Conservation (phyloP, 352 stramenopile genomes). For the Thalassiosira mediterranea region DNA sequence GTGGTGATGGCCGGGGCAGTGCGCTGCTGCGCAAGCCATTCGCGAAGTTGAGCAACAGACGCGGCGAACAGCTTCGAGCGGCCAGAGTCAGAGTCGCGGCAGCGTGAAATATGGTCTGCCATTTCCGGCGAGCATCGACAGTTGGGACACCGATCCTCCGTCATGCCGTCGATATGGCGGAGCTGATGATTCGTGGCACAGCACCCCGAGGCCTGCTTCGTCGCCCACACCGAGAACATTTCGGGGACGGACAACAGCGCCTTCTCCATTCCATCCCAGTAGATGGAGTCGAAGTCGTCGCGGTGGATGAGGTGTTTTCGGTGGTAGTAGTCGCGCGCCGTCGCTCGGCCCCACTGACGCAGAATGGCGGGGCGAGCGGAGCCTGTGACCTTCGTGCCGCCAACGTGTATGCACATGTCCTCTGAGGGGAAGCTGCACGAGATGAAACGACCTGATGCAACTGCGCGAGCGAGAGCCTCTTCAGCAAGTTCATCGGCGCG, state of each 20-base stretch:
- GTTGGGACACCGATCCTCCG: slow-evolving; percentile 22
- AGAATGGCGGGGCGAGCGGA: slow-evolving; percentile 21
- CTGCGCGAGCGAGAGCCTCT: neutral
- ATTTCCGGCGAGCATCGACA: slow-evolving; percentile 23
- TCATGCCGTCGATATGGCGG: slow-evolving; percentile 3
- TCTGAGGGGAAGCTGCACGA: slow-evolving; percentile 20
- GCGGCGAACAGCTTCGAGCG: slow-evolving; percentile 4
- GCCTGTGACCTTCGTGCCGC: neutral
- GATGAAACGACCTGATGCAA: slow-evolving; percentile 9
- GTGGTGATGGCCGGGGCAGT: neutral
- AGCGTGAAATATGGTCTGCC: slow-evolving; percentile 31
- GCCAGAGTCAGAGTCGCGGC: slow-evolving; percentile 12
- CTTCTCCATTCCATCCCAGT: slow-evolving; percentile 20
- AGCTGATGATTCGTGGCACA: slow-evolving; percentile 31
- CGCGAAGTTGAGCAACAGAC: slow-evolving; percentile 7
- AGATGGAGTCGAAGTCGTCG: slow-evolving; percentile 17
- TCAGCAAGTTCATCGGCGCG: slow-evolving; percentile 24
- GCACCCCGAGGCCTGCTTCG: slow-evolving; percentile 30
- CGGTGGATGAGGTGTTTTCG: slow-evolving; percentile 3
- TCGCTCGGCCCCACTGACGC: neutral
- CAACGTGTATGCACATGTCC: neutral
- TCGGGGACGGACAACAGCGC: slow-evolving; percentile 9
- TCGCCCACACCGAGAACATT: slow-evolving; percentile 15
- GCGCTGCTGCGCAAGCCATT: neutral
- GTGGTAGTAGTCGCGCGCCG: slow-evolving; percentile 6